These are phyloP conservation scores for Suillus americanus DNA, from an alignment of 768 basidiomycete genomes.

Conservation along the genomic window DNA sequence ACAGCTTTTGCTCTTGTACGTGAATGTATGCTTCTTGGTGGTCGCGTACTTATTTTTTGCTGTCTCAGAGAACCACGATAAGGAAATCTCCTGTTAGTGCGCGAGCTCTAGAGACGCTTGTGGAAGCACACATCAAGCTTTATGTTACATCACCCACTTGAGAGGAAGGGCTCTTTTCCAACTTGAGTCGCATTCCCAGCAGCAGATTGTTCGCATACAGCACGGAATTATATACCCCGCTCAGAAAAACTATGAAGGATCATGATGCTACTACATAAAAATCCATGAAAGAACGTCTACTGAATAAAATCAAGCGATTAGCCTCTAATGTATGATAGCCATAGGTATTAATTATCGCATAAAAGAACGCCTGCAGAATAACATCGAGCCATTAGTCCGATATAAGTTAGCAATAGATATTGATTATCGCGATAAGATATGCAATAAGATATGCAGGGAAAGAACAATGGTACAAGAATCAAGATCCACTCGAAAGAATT, in stretches of 20 bases:
- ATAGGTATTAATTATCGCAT: not conserved
- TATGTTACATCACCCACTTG: not conserved
- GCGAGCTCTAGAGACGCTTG: not conserved
- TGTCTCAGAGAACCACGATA: not conserved
- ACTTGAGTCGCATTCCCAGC: not conserved
- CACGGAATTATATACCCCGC: not conserved
- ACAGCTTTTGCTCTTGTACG: constrained; percentile 41
- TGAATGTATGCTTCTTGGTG: not conserved
- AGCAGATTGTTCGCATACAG: not conserved
- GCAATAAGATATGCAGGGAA: not conserved
- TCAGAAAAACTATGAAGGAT: not conserved
- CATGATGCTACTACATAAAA: not conserved
- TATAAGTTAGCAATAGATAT: not conserved
- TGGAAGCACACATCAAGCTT: constrained; percentile 1
- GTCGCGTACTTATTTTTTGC: not conserved
- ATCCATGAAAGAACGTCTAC: not conserved
- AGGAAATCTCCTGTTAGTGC: constrained; percentile 1
- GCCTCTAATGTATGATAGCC: not conserved
- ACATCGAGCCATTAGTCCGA: not conserved
- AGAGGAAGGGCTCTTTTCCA: not conserved
- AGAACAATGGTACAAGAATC: not conserved
- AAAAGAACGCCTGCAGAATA: not conserved
- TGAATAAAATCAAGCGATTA: not conserved
- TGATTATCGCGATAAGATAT: not conserved
- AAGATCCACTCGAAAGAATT: not conserved